Base-by-base conservation (phyloP, 2,329 filamentous ascomycete genomes). In the Colletotrichum endophyticum region DNA sequence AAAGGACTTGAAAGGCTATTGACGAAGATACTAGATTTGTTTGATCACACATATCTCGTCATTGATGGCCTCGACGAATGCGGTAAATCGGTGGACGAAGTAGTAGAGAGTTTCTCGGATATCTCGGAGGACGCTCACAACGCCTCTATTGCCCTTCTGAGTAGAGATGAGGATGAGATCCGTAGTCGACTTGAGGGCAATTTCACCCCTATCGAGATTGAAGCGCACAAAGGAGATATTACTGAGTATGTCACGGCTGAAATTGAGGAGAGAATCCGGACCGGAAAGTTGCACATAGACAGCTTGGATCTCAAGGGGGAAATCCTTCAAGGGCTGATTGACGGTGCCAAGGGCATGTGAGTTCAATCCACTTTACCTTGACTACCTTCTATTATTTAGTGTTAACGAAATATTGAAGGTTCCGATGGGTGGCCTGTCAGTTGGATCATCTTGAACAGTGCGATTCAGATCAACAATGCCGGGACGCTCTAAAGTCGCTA, bases 341-440 rank as follows among this genome's bases (percentile, higher is more conserved):
- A 44, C 4, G 62, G 69, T 0, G 68, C 68, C 0, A 32, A 32
- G 5, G 68, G 68, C 59, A 75, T 75, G 68, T 75, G 5, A 72
- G 72, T 64, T 30, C 16, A 11, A n/a, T n/a, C n/a, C n/a, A n/a
- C n/a, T n/a, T n/a, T n/a, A n/a, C n/a, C n/a, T n/a, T n/a, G n/a
- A n/a, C n/a, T n/a, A n/a, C n/a, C n/a, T n/a, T 11, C 16, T 44
- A 3, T 44, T 9, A 5, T 16, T 39, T 7, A 16, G 1, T 6
- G n/a, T 44, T 44, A 11, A 44, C 3, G 1, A 44, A 1, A 34
- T 53, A 7, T 7, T 1, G 0, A 15, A 75, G 73, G 73, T 75
- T 72, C 3, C 34, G 73, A 44, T 75, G 73, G 68, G 73, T 75
- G 1, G 22, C 73, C 1, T 75, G 73, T 56, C 73, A 75, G 49